Percentiles rank a stretch among this genome's conserved stretches.
Conservation (phyloP, 352 stramenopile species). For the Salisapilia sapeloensis region DNA sequence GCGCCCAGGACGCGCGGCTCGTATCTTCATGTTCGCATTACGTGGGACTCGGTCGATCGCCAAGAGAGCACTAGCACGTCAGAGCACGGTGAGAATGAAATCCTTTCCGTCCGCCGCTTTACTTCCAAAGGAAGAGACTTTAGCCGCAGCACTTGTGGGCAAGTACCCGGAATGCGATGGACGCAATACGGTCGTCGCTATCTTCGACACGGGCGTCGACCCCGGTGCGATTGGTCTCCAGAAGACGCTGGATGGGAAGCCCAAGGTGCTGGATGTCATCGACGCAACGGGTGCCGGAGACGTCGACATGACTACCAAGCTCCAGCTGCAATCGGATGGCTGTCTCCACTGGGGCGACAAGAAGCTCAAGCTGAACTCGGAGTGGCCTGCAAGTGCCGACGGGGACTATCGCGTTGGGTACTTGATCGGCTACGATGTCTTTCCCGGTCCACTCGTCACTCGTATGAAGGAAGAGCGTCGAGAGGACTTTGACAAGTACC, state of each 20-base stretch:
- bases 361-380: constrained; percentile 56
- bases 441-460: constrained; percentile 50
- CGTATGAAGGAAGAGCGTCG: constrained; percentile 70
- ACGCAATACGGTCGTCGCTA: constrained; percentile 81
- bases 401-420: constrained; percentile 72
- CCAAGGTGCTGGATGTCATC: constrained; percentile 91
- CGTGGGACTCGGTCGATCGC: no score
- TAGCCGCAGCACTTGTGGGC: constrained; percentile 59
- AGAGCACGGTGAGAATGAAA: constrained; percentile 12
- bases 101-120: constrained; percentile 43
- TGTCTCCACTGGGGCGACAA: constrained; percentile 19
- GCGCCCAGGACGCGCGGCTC: no score
- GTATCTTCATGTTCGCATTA: no score
- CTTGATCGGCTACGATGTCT: constrained; percentile 80
- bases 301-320: constrained; percentile 70
- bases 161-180: constrained; percentile 82
- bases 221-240: constrained; percentile 78
- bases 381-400: constrained; percentile 31
- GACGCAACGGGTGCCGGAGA: constrained; percentile 90
- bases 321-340: constrained; percentile 35
- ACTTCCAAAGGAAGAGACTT: constrained; percentile 87
- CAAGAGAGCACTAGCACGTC: constrained; percentile 1
- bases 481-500: constrained; percentile 58
- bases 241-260: constrained; percentile 66
- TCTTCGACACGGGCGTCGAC: constrained; percentile 94